Base-by-base conservation (phyloP, 805 yeast genomes). In the Schizosaccharomyces lindneri region DNA sequence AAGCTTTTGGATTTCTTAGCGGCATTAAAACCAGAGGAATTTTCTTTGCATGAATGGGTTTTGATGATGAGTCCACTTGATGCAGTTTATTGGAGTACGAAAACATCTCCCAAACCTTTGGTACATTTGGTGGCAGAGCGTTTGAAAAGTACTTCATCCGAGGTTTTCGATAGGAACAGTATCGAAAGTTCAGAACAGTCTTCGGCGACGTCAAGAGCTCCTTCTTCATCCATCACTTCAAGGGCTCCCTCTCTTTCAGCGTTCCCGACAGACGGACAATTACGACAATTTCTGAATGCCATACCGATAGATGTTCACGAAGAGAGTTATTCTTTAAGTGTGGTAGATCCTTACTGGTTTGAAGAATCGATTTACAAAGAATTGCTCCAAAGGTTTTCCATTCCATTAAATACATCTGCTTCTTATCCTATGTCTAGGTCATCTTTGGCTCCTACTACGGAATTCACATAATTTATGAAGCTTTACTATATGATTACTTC, bases 41-140 rank as follows among this genome's bases (percentile, higher is more conserved):
- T 90, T 74, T 83, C 82, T 71, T 68, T 80, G 70, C 70, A 79
- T 64, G 93, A 87, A 67, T 90, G 97, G 97, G 73, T 93, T 1
- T 93, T 87, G 68, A 79, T 90, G 11, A 76, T 82, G 32, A 87
- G 84, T 66, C 81, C 79, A 19, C 75, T 81, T 19, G 83, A 81
- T 63, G 81, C 83, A 21, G 75, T 79, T 39, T 77, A 51, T 51
- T 51, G 57, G 57, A 51, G n/a, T 29, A 11, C 31, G n/a, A 51
- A 24, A n/a, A 29, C 57, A 9, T 24, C 17, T 29, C 36, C 36
- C 5, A 51, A 51, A 51, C 27, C 57, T 17, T 29, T 51, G 19
- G 36, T 51, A 29, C 57, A 51, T 19, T 17, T 19, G 17, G 57
- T 51, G 5, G 31, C 57, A 7, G 57, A 51, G 36, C 31, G 36